Conservation (phyloP, 257 asterid species). For the Vinca minor region DNA sequence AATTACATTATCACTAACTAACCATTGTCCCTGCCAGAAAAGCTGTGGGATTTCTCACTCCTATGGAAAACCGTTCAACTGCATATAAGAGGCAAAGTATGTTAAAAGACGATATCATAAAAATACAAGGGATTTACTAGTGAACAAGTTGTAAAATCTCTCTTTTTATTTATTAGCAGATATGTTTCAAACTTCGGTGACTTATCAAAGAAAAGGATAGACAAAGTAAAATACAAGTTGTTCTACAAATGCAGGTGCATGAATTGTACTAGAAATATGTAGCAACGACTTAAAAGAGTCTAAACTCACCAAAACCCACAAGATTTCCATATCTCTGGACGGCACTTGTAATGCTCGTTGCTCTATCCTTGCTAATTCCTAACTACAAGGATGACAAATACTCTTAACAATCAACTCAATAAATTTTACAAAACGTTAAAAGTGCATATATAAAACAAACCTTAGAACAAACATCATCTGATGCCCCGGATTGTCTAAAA, state of each 20-base stretch:
- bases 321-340: conserved; percentile 76
- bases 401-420: conserved; percentile 7
- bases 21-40: conserved; percentile 91
- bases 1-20: conserved; percentile 27
- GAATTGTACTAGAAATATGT: background rate
- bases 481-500: conserved; percentile 58
- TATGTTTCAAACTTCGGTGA: background rate
- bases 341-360: conserved; percentile 37
- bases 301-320: conserved; percentile 74
- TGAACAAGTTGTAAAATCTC: background rate
- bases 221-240: background rate
- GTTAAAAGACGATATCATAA: conserved; percentile 7
- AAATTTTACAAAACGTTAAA: background rate
- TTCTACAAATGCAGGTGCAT: background rate
- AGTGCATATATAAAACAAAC: conserved; percentile 31
- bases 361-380: conserved; percentile 73
- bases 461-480: conserved; percentile 63
- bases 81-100: conserved; percentile 26
- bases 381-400: conserved; percentile 34
- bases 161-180: background rate
- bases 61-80: conserved; percentile 87
- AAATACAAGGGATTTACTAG: background rate
- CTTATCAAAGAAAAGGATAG: background rate
- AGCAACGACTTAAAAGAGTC: background rate
- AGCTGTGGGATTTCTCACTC: conserved; percentile 85